Conservation (phyloP, 495 filamentous ascomycete species). For the Aspergillus avenaceus region DNA sequence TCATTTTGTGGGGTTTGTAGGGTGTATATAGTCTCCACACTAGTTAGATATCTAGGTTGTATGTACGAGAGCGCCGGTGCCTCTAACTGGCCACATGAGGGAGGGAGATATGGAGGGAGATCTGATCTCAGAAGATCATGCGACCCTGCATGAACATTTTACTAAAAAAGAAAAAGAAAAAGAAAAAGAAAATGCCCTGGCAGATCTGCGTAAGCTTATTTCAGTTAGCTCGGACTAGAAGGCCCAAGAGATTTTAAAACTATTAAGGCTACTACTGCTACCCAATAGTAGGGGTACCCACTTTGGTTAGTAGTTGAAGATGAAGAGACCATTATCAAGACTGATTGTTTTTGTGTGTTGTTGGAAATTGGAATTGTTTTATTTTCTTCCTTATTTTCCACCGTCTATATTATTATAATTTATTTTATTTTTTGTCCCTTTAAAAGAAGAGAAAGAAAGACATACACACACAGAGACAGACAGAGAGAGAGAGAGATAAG, state of each 20-base stretch:
- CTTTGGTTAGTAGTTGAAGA: not conserved
- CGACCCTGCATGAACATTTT: not conserved
- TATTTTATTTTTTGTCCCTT: too few species aligned
- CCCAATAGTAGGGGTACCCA: conserved; percentile 1
- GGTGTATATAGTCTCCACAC: too few species aligned
- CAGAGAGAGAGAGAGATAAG: too few species aligned
- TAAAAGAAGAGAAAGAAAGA: too few species aligned
- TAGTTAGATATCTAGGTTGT: not conserved
- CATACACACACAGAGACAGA: too few species aligned
- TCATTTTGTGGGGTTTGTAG: not conserved
- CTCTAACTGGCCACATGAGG: not conserved
- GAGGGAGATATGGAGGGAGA: not conserved
- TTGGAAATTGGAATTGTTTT: too few species aligned
- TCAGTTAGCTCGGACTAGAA: conserved; percentile 1
- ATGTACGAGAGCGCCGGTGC: too few species aligned
- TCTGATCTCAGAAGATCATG: conserved; percentile 7
- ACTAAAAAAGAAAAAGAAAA: too few species aligned
- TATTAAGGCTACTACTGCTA: not conserved
- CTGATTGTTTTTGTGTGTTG: too few species aligned
- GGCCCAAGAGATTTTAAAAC: not conserved
- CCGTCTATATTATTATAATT: too few species aligned
- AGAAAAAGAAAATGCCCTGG: not conserved
- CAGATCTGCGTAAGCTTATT: conserved; percentile 4
- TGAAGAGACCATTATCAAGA: too few species aligned
- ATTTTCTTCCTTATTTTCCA: too few species aligned